Conservation (phyloP, 2,329 filamentous ascomycete species). For the Colletotrichum sp. region DNA sequence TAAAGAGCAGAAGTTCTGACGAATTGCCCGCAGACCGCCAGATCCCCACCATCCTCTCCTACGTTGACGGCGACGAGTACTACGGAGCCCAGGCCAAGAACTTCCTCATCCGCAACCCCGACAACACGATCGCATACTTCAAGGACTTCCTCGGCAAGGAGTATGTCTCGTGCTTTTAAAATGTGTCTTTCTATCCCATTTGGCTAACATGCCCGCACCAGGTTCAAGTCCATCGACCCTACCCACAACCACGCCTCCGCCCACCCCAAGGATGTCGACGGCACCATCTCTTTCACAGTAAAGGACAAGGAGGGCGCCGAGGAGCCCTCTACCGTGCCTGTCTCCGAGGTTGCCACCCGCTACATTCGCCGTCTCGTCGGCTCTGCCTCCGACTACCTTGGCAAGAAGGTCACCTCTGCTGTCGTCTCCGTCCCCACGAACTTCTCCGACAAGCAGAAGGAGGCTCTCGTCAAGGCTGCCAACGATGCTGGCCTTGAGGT, state of each 20-base stretch:
- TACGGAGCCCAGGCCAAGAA: constrained; percentile 94
- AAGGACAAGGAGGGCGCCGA: constrained; percentile 74
- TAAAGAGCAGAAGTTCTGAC: neutral
- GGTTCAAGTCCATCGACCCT: constrained; percentile 94
- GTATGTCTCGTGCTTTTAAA: constrained; percentile 54
- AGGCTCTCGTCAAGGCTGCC: constrained; percentile 78
- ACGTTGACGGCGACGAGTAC: constrained; percentile 95
- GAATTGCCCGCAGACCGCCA: constrained; percentile 74
- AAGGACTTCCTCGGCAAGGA: constrained; percentile 94
- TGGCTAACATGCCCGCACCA: constrained; percentile 34
- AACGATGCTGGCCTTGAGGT: constrained; percentile 84
- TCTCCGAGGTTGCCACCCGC: constrained; percentile 83
- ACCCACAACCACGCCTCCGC: constrained; percentile 93
- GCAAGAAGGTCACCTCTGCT: constrained; percentile 91
- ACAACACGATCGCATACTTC: constrained; percentile 95
- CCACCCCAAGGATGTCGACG: constrained; percentile 79
- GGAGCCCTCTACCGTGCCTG: constrained; percentile 69
- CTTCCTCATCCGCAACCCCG: constrained; percentile 89
- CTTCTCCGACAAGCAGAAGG: constrained; percentile 86
- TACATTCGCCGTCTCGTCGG: constrained; percentile 82
- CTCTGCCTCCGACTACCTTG: constrained; percentile 90
- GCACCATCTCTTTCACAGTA: constrained; percentile 80
- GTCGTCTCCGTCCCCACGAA: constrained; percentile 95
- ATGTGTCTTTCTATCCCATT: neutral
- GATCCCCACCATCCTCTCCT: constrained; percentile 93